phyloP scores from a whole-genome alignment of 257 asterid species.

The Solanum dulcamara region DNA sequence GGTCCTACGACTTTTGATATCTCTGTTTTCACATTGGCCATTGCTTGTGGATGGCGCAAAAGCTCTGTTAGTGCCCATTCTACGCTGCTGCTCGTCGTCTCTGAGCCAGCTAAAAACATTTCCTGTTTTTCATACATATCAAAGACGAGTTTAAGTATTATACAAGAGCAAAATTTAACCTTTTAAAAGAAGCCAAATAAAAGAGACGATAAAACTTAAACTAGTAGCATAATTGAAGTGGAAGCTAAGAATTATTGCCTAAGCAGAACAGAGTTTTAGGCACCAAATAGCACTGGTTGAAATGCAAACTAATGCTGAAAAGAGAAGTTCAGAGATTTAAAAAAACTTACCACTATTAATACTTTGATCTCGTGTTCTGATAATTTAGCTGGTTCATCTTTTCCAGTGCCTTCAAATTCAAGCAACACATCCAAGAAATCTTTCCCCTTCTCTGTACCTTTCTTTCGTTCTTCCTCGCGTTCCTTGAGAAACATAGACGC shows the following conservation, averaged over 20 bases:
- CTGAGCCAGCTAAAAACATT: constrained; percentile 5
- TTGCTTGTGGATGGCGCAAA: neutral
- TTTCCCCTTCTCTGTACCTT: neutral
- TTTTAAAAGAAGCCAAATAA: no score
- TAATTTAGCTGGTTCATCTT: constrained; percentile 9
- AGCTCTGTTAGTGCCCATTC: constrained; percentile 15
- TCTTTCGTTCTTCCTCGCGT: constrained; percentile 13
- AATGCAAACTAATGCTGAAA: neutral
- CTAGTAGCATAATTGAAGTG: no score
- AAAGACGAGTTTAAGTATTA: no score
- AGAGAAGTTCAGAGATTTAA: neutral
- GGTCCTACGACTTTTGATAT: neutral
- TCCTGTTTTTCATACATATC: neutral
- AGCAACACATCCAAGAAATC: constrained; percentile 11
- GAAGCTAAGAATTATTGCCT: no score
- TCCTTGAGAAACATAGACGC: constrained; percentile 25
- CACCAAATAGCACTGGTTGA: neutral
- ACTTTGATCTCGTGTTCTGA: constrained; percentile 4
- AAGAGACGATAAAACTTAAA: no score
- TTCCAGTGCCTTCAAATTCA: constrained; percentile 8
- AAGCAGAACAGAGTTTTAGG: no score
- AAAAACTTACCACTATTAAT: neutral
- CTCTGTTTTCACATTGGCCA: neutral
- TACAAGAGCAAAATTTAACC: no score
- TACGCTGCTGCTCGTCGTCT: neutral